Conservation (phyloP, 2,329 filamentous ascomycete species). For the Cercospora zeae-maydis region DNA sequence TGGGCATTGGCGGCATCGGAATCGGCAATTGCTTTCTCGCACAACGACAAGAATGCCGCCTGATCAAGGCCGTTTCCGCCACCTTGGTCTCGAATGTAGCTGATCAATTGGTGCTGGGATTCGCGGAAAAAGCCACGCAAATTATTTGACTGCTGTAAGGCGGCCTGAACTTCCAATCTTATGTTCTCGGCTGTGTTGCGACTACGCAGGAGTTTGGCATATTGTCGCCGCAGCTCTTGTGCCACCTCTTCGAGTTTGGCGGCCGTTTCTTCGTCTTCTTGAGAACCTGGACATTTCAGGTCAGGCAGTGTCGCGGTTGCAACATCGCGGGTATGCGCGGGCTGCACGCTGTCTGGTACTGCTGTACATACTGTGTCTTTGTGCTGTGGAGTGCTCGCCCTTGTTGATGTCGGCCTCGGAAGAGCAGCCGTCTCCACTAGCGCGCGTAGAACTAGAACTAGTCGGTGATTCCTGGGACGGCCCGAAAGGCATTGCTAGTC, state of each 20-base stretch:
- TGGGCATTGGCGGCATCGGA: background rate
- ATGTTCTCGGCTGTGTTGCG: background rate
- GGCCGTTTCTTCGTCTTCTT: background rate
- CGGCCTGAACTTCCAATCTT: background rate
- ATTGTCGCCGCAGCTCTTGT: background rate
- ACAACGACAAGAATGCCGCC: background rate
- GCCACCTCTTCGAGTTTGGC: background rate
- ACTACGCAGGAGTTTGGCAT: background rate
- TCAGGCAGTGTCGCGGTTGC: background rate
- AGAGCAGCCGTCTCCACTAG: no score
- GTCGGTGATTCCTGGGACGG: background rate
- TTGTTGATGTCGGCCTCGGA: no score
- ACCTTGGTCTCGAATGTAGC: background rate
- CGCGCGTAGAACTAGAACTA: no score
- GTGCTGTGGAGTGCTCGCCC: no score
- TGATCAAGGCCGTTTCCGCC: background rate
- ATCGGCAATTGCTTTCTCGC: background rate
- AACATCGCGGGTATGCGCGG: background rate
- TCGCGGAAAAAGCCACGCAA: background rate
- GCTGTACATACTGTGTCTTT: no score
- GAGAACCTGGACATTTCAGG: background rate
- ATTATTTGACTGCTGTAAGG: background rate
- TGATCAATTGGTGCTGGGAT: background rate
- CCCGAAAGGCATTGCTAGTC: background rate
- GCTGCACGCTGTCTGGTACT: background rate